phyloP scores from a whole-genome alignment of 2,329 filamentous ascomycete species.

The Colletotrichum sidae region DNA sequence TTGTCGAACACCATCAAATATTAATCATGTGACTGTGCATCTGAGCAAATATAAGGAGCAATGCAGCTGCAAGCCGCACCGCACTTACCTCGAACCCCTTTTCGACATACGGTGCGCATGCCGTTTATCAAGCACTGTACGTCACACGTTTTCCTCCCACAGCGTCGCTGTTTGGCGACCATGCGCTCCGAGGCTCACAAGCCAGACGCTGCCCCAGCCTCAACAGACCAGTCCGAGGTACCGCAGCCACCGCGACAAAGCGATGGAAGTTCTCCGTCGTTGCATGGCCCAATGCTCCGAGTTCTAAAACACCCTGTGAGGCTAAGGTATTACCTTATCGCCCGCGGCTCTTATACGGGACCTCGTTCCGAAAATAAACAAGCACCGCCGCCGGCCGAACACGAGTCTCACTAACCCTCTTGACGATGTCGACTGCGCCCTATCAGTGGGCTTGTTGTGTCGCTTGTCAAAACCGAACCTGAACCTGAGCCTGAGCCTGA shows the following conservation, averaged over 20 bases:
- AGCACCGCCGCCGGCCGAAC: conserved; percentile 31
- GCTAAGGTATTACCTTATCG: conserved; percentile 7
- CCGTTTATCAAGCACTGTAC: conserved; percentile 8
- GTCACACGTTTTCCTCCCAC: conserved; percentile 10
- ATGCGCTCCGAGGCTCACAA: conserved; percentile 7
- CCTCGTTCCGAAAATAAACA: conserved; percentile 34
- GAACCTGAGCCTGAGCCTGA: conserved; percentile 8
- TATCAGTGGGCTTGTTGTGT: conserved; percentile 25
- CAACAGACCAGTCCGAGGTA: neutral
- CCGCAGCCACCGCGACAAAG: conserved; percentile 10
- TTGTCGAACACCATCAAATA: neutral
- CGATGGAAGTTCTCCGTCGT: conserved; percentile 8
- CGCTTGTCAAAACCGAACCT: conserved; percentile 1
- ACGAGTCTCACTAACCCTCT: conserved; percentile 27
- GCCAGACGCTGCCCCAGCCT: conserved; percentile 9
- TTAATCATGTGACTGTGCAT: too few relatives aligned
- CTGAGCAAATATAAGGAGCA: too few relatives aligned
- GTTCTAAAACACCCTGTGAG: conserved; percentile 24
- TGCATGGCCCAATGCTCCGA: conserved; percentile 1
- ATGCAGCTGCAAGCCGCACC: too few relatives aligned
- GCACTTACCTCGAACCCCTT: too few relatives aligned
- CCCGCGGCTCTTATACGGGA: conserved; percentile 28
- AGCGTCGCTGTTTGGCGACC: neutral
- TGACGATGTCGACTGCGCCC: conserved; percentile 34
- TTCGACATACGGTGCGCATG: neutral